These are phyloP conservation scores for Calocera cornea DNA, from an alignment of 768 basidiomycete genomes.

Conservation along the genomic window DNA sequence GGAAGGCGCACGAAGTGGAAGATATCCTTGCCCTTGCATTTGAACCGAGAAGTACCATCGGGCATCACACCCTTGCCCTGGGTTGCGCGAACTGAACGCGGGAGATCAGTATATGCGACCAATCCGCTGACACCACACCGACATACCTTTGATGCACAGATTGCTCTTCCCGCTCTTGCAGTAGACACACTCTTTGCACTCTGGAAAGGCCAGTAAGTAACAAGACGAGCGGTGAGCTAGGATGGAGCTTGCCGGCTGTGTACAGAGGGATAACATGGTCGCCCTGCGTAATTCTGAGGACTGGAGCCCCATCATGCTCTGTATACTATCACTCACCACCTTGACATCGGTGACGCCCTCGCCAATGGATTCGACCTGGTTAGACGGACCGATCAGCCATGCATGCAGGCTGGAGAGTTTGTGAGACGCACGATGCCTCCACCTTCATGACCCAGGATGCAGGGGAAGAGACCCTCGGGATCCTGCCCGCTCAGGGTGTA, in stretches of 20 bases:
- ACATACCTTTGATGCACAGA: slow-evolving; percentile 79
- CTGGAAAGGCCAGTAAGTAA: slow-evolving; percentile 28
- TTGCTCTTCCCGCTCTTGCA: slow-evolving; percentile 98
- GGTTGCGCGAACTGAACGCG: slow-evolving; percentile 60
- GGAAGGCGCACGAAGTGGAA: slow-evolving; percentile 67
- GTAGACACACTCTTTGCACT: slow-evolving; percentile 95
- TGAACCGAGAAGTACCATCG: slow-evolving; percentile 77
- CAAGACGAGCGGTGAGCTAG: not conserved
- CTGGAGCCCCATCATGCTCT: not conserved
- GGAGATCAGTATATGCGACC: slow-evolving; percentile 6
- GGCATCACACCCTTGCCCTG: slow-evolving; percentile 95
- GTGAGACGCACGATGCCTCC: slow-evolving; percentile 61
- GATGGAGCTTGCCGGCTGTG: slow-evolving; percentile 55
- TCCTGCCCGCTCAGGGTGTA: slow-evolving; percentile 95
- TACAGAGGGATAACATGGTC: slow-evolving; percentile 97
- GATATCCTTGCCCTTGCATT: slow-evolving; percentile 70
- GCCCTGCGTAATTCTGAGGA: slow-evolving; percentile 33
- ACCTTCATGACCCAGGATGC: slow-evolving; percentile 91
- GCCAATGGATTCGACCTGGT: slow-evolving; percentile 89
- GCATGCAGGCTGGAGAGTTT: not conserved
- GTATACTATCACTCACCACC: slow-evolving; percentile 28
- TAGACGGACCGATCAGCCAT: slow-evolving; percentile 1
- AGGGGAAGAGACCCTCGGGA: slow-evolving; percentile 86
- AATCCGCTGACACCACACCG: not conserved
- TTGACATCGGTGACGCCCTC: slow-evolving; percentile 78